Evolutionary conservation across 768 basidiomycete species (phyloP), one percentile per base, ranked within the genome.

Genomic region (Panus rudis): DNA sequence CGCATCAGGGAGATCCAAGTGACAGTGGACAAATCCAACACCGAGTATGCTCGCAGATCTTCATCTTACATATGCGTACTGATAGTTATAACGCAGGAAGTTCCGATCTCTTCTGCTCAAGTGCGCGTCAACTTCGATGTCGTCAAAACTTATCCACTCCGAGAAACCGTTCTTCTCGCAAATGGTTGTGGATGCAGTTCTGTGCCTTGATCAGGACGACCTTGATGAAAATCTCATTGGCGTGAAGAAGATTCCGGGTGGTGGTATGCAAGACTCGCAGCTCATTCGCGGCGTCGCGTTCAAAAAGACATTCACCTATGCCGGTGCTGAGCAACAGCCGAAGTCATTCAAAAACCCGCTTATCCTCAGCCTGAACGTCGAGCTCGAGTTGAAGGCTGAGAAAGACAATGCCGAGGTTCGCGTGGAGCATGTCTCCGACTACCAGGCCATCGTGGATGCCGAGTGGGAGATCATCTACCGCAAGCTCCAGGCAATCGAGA

Each of bases 401-500:
- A 93, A 98, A 63, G 96, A 99, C 64, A 99, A 99, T 52, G 96
- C 96, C 3, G 96, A 99, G 65, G 91, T 99, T 31, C 81, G 96
- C 26, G 92, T 99, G 14, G 92, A 98, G 57, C 84, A 86, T 13
- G 94, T 99, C 20, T 84, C 92, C 14, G 96, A 99, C 59, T 99
- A 99, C 60, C 96, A 99, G 65, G 92, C 94, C 4, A 97, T 99
- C 56, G 96, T 99, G 41, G 92, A 99, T 61, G 96, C 96, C 10
- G 96, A 99, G 62, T 99, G 96, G 96, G 89, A 94, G 56, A 98
- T 99, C 64, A 99, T 99, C 56, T 98, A 94, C 69, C 79, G 87
- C 53, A 99, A 99, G 65, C 73, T 99, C 13, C 85, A 94, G 55
- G 91, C 92, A 3, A 96, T 98, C 59, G 89, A 91, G 55, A 83